These are phyloP conservation scores for Cystobasidiaceae sp. DNA, from an alignment of 1,284 basidiomycete species.

Conservation along the genomic window DNA sequence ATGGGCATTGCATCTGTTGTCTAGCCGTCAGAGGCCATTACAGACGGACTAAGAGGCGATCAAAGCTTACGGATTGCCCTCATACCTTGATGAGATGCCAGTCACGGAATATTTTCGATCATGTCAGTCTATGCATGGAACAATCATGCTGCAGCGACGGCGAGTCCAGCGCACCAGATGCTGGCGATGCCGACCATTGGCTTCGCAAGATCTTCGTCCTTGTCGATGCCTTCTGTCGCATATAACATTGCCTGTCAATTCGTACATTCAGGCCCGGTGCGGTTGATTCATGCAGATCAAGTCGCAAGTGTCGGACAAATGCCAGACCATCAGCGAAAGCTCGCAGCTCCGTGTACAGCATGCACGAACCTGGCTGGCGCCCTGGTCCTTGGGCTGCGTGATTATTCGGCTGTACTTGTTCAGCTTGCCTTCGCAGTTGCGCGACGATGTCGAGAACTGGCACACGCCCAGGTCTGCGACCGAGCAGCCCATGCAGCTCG, in stretches of 20 bases:
- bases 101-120: not conserved
- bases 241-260: conserved; percentile 82
- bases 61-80: conserved; percentile 81
- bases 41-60: not conserved
- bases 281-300: too few species aligned
- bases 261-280: not conserved
- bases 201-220: conserved; percentile 73
- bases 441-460: conserved; percentile 24
- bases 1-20: conserved; percentile 89
- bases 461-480: conserved; percentile 6
- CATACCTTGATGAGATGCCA: conserved; percentile 60
- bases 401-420: conserved; percentile 78
- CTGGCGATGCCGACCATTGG: conserved; percentile 93
- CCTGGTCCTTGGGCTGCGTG: conserved; percentile 86
- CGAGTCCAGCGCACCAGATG: conserved; percentile 64
- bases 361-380: conserved; percentile 76
- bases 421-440: conserved; percentile 47
- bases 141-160: not conserved
- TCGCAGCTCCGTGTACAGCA: too few species aligned
- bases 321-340: too few species aligned
- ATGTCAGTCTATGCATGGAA: conserved; percentile 43
- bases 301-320: too few species aligned
- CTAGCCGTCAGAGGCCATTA: too few species aligned
- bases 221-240: conserved; percentile 79
- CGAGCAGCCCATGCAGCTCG: conserved; percentile 28